phyloP scores from a whole-genome alignment of 768 basidiomycete genomes.

The Galerina marginata region DNA sequence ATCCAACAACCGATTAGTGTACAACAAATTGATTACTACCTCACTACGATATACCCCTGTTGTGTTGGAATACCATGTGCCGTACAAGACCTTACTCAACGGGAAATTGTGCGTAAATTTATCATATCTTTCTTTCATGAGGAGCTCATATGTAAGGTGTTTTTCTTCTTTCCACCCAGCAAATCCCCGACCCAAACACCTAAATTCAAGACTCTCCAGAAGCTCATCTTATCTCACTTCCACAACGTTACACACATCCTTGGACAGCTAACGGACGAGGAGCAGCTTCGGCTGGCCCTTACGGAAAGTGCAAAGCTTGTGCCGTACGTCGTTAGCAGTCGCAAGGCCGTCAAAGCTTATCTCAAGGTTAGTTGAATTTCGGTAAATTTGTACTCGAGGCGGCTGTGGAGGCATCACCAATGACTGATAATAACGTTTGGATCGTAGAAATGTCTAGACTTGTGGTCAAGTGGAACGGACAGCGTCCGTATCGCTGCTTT shows the following conservation, averaged over 20 bases:
- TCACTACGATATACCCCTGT: conserved; percentile 90
- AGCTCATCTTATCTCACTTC: conserved; percentile 88
- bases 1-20: conserved; percentile 58
- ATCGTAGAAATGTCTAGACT: conserved; percentile 73
- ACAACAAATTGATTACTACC: conserved; percentile 89
- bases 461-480: conserved; percentile 87
- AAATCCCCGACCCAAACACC: conserved; percentile 83
- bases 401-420: not conserved
- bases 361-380: conserved; percentile 64
- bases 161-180: conserved; percentile 43
- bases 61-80: conserved; percentile 84
- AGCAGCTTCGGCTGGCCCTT: conserved; percentile 71
- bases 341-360: conserved; percentile 86
- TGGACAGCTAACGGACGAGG: conserved; percentile 72
- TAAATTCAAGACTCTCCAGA: conserved; percentile 85
- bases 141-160: not conserved
- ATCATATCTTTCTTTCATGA: not conserved
- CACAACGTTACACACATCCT: conserved; percentile 84
- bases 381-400: not conserved
- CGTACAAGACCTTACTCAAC: conserved; percentile 79
- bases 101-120: conserved; percentile 79
- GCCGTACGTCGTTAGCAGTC: conserved; percentile 84
- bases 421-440: not conserved
- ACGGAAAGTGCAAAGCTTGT: conserved; percentile 87
- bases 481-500: conserved; percentile 85